Evolutionary conservation across 345 rosid species (phyloP).

Genomic region (Isatis tinctoria): DNA sequence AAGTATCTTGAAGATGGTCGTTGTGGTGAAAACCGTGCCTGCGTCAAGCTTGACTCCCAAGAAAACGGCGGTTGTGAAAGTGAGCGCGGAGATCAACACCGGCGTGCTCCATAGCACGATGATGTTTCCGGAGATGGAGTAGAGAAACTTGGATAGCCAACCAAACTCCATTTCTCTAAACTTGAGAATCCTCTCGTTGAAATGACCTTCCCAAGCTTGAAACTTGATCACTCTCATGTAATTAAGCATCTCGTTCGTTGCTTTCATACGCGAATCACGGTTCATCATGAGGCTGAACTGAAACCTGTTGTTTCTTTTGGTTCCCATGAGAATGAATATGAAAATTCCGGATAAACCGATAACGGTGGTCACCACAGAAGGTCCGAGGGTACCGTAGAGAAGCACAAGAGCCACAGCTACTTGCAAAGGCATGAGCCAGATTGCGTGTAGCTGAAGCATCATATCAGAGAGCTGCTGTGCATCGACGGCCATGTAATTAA

Average conservation of each 20-base stretch:
- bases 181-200: constrained; percentile 63
- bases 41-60: constrained; percentile 76
- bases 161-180: constrained; percentile 68
- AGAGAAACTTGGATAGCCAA: constrained; percentile 88
- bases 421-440: constrained; percentile 94
- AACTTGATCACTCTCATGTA: constrained; percentile 95
- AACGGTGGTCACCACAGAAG: constrained; percentile 50
- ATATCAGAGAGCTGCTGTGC: constrained; percentile 97
- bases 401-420: constrained; percentile 66
- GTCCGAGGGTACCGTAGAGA: constrained; percentile 58
- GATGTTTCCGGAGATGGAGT: constrained; percentile 63
- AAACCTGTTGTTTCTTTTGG: constrained; percentile 63
- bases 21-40: constrained; percentile 83
- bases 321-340: constrained; percentile 50
- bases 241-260: constrained; percentile 89
- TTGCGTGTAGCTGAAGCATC: constrained; percentile 90
- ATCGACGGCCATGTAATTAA: constrained; percentile 99
- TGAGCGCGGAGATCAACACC: constrained; percentile 60
- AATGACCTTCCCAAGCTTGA: constrained; percentile 95
- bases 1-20: constrained; percentile 79
- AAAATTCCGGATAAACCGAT: constrained; percentile 50
- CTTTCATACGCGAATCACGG: constrained; percentile 90
- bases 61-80: constrained; percentile 66
- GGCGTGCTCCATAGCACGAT: constrained; percentile 88
- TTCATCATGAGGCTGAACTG: constrained; percentile 65